Evolutionary conservation across 2,329 filamentous ascomycete species (phyloP), one percentile per base, ranked within the genome.

Genomic region (Diaporthe aspalathi): DNA sequence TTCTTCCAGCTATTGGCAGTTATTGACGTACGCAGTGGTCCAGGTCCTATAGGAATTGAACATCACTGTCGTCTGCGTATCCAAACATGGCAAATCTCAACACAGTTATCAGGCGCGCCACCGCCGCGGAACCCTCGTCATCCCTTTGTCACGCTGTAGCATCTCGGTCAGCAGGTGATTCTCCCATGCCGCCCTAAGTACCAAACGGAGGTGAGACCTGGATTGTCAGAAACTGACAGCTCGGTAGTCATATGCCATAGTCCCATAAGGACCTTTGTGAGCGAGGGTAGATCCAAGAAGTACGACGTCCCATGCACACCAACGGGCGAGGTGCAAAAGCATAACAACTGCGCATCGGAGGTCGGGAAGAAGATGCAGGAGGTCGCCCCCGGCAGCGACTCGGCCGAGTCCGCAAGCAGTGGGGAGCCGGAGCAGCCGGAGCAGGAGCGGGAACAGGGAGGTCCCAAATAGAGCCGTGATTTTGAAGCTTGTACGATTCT

Each of bases 281-380:
- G 66, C 22, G 66, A 29, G 20, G 9, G 24, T 5, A 11, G 17
- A 14, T 40, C 53, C 7, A 11, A 49, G 6, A 24, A 68, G 5
- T n/a, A 57, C n/a, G 29, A 29, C 7, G 27, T 68, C 20, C 66
- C 66, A 27, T 53, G 66, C 16, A 68, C 53, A 2, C 8, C 53
- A 20, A 68, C 29, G 3, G 66, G 66, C 5, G 66, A 68, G 43
- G 40, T 56, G 2, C 66, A 60, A n/a, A 68, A 57, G 52, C 27
- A 38, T 27, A 68, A 24, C 27, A 57, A 57, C 38, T 38, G 57
- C 5, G 66, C 66, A 1, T 57, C 66, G 7, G 66, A 57, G 20
- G 45, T 68, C 16, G 50, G 49, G 0, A 67, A 67, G 6, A 67
- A 54, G 35, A 45, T 67, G 49, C 24, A 45, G 38, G 52, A 67